Evolutionary conservation across 345 rosid genomes (phyloP), one percentile per base, ranked within the genome.

Genomic region (Orychophragmus violaceus): DNA sequence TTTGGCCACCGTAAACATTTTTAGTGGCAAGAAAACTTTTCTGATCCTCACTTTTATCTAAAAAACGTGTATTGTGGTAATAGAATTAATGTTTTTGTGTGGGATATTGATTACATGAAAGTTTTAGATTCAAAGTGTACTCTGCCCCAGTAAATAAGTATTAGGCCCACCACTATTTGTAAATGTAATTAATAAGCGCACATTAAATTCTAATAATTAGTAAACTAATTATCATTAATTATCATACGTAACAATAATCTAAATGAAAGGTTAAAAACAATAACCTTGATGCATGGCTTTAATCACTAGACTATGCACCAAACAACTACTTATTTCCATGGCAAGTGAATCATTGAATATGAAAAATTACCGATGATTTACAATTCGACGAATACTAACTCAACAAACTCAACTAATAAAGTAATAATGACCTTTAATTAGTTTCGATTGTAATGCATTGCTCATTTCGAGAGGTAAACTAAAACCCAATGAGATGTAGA

Each of bases 281-380:
- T 39, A 39, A n/a, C 5, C 42, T 36, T 35, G 67, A n/a, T 79
- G 80, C 78, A 72, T 74, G 72, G 62, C 51, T 46, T 72, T 75
- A 68, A 69, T 69, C 46, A 66, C 52, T 60, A 70, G 61, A 59
- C 46, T 37, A 66, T 69, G 55, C 74, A 75, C 70, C 75, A 68
- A 71, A 71, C 71, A 58, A 54, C 57, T 74, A 74, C 45, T 74
- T 67, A 61, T 74, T 54, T 45, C 68, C 44, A 61, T 67, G 44
- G 7, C 21, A 33, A 17, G 9, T 25, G 50, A 60, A 74, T 54
- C 64, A 64, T 64, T 65, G 45, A 60, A 48, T 23, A 42, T 3
- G 39, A 50, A 78, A 68, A 50, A 13, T 45, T 45, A 68, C 53
- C 54, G 59, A 45, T 45, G 73, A 8, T 68, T 8, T 35, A 46